Base-by-base conservation (phyloP, 2,329 filamentous ascomycete genomes). In the Arthrocladium fulminans region DNA sequence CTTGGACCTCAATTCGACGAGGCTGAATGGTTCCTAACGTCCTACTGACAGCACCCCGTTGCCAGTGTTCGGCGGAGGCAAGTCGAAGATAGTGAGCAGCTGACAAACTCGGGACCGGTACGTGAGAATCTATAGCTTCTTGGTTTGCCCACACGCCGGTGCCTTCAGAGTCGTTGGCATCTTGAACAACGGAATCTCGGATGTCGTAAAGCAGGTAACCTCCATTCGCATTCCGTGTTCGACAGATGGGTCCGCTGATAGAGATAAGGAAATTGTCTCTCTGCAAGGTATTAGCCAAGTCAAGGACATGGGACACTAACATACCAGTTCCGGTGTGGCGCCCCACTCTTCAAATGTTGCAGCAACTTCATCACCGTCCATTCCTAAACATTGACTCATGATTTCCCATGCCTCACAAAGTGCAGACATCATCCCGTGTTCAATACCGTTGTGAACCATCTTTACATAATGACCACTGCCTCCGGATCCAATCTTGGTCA, bases 401-500 rank as follows among this genome's bases (percentile, higher is more conserved):
- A 84, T 71, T 0, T 71, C 71, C 79, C 80, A 86, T 2, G 76
- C 76, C 61, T 86, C 83, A 12, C 74, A 75, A 3, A 84, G 71
- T 0, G 74, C 71, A 46, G 66, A 76, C 67, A 86, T 76, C 77
- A 86, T 83, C 1, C 80, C 82, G 52, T 84, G 80, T 60, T 86
- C 82, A 51, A 86, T 85, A 1, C 81, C 82, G 54, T 86, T 85
- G 60, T 86, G 83, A 3, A 85, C 73, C 81, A 86, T 86, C 67
- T 87, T 86, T 35, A 85, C 80, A 58, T 81, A 86, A 61, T 86
- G 82, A 0, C 83, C 83, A 1, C 76, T 73, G 1, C 82, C 81
- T 0, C 76, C 76, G 1, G 75, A 74, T 0, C 83, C 82, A 40
- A 82, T 71, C 22, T 73, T 69, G 0, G 68, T 75, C 0, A 83